Conservation (phyloP, 2,329 filamentous ascomycete species). For the Huntiella bhutanensis region DNA sequence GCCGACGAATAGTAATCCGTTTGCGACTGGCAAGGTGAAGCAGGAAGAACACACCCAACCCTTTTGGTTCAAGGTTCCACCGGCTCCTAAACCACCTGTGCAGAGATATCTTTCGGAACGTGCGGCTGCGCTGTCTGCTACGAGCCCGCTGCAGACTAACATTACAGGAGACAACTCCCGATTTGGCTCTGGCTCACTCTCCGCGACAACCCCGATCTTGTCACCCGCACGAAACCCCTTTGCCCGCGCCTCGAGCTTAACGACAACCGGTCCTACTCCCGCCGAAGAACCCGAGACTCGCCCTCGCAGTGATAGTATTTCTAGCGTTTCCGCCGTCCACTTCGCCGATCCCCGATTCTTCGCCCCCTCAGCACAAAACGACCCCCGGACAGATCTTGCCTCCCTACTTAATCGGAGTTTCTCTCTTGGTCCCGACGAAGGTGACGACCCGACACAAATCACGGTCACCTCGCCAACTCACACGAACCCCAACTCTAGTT, state of each 20-base stretch:
- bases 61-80: slow-evolving; percentile 46
- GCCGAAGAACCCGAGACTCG: background rate
- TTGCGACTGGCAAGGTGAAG: slow-evolving; percentile 1
- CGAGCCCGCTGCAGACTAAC: slow-evolving; percentile 3
- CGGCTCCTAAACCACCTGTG: slow-evolving; percentile 37
- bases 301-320: background rate
- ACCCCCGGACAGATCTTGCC: slow-evolving; percentile 20
- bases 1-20: slow-evolving; percentile 4
- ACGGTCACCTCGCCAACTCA: background rate
- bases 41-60: slow-evolving; percentile 14
- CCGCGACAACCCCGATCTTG: background rate
- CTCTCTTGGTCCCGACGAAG: slow-evolving; percentile 15
- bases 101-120: slow-evolving; percentile 9
- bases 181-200: background rate
- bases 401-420: slow-evolving; percentile 21
- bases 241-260: background rate
- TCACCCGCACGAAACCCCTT: slow-evolving; percentile 2
- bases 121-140: slow-evolving; percentile 5
- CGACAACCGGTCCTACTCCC: background rate
- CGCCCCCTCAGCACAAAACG: slow-evolving; percentile 16
- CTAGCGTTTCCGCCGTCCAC: slow-evolving; percentile 14
- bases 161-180: background rate
- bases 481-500: background rate
- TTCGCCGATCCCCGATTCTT: slow-evolving; percentile 39
- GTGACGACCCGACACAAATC: background rate